Evolutionary conservation across 192 early-diverging fungal genomes (phyloP), one percentile per base, ranked within the genome.

Genomic region (Podila horticola): DNA sequence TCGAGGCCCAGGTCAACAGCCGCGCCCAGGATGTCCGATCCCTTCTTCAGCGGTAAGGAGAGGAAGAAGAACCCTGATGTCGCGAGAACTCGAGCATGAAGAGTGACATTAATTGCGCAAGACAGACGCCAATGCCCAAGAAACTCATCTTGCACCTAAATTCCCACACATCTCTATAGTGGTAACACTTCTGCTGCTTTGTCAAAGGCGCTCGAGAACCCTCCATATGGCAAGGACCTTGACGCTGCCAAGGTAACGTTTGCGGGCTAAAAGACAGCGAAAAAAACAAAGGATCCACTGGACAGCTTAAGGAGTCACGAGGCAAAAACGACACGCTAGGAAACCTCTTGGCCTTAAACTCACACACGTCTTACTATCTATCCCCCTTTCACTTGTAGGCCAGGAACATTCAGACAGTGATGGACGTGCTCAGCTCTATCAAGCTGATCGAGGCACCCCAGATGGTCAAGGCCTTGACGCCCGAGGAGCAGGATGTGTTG

Each of bases 401-500:
- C 24, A 84, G 86, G 48, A 95, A 93, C 72, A 92, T 92, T 22
- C 89, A 89, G 82, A 86, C 90, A 12, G 95, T 98, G 2, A 90
- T 94, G 82, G 95, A 96, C 33, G 92, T 95, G 1, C 82, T 98
- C 49, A 85, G 84, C 60, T 88, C 91, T n/a, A 90, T 91, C 59
- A 88, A 91, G 67, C 79, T 90, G 15, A 82, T 89, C 29, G 96
- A 98, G 59, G 91, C 95, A 38, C 62, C 87, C 30, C 51, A 67
- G 26, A 75, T 94, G 55, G 83, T 95, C 50, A 89, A 91, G 70
- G 36, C 69, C 11, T 85, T 98, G 68, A 45, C 74, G 0, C 74
- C 82, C 1, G 88, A 90, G 19, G 88, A 94, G 38, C 84, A 93
- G 62, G 96, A 97, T 81, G 85, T 91, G 10, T 75, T 99, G 79